Percentiles rank a stretch among this genome's conserved stretches.
Conservation (phyloP, 192 early-diverging fungal genomes). For the Backusella tarrabulga region DNA sequence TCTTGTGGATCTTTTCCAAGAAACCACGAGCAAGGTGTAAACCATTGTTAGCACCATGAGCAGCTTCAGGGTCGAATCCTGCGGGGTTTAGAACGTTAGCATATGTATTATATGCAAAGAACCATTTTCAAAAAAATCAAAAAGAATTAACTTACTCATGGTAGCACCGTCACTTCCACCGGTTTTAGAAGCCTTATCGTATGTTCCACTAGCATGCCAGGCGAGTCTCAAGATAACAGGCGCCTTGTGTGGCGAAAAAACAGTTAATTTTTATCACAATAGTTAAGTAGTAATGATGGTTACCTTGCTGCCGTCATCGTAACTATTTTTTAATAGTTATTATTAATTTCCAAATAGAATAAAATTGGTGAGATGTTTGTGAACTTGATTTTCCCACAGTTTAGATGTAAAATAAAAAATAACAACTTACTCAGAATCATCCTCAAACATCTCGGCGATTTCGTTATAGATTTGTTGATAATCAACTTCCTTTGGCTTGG, state of each 20-base stretch:
- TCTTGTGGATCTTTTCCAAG: slow-evolving; percentile 77
- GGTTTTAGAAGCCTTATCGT: slow-evolving; percentile 59
- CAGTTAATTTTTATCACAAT: too few species aligned
- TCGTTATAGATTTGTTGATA: slow-evolving; percentile 75
- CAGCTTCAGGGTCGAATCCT: slow-evolving; percentile 61
- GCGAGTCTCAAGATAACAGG: slow-evolving; percentile 81
- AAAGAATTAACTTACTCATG: slow-evolving; percentile 46
- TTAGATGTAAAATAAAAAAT: background rate
- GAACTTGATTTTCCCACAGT: background rate
- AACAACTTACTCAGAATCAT: slow-evolving; percentile 49
- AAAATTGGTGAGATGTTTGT: background rate
- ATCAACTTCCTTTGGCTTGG: slow-evolving; percentile 53
- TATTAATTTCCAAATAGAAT: background rate
- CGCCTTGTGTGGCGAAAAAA: slow-evolving; percentile 33
- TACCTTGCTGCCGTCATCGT: slow-evolving; percentile 76
- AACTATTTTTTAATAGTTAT: slow-evolving; percentile 24
- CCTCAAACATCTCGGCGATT: slow-evolving; percentile 73
- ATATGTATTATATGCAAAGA: background rate
- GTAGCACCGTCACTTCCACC: slow-evolving; percentile 81
- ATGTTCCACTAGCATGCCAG: slow-evolving; percentile 86
- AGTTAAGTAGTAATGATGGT: slow-evolving; percentile 50
- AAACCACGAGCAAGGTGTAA: slow-evolving; percentile 69
- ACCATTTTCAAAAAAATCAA: background rate
- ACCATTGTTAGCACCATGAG: slow-evolving; percentile 77
- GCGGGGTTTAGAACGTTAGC: background rate